A percentile compares a stretch with the other conserved stretches of the same genome.
Conservation (phyloP, 352 stramenopile species). For the Phytopythium montanum region DNA sequence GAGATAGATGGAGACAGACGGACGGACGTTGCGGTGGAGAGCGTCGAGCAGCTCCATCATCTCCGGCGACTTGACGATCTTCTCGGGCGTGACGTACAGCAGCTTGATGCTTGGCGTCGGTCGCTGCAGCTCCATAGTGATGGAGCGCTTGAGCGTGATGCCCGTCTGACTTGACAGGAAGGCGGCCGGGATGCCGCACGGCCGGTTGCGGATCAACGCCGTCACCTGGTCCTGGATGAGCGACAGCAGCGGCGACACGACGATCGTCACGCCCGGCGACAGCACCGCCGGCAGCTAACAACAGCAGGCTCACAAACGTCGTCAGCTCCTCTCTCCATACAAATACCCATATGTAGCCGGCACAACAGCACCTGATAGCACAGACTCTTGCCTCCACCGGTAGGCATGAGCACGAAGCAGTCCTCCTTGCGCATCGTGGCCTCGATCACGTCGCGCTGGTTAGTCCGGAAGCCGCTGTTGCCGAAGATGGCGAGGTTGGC, state of each 20-base stretch:
- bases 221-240: slow-evolving; percentile 94
- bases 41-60: slow-evolving; percentile 67
- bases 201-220: slow-evolving; percentile 60
- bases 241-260: slow-evolving; percentile 92
- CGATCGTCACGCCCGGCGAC: slow-evolving; percentile 84
- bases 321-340: neutral
- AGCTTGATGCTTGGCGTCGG: slow-evolving; percentile 70
- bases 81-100: slow-evolving; percentile 96
- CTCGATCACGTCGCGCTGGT: slow-evolving; percentile 92
- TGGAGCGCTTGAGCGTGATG: slow-evolving; percentile 56
- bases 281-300: slow-evolving; percentile 49
- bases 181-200: slow-evolving; percentile 56
- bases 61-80: slow-evolving; percentile 76
- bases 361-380: slow-evolving; percentile 81
- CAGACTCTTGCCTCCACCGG: slow-evolving; percentile 89
- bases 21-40: slow-evolving; percentile 34
- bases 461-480: slow-evolving; percentile 83
- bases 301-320: neutral
- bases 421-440: slow-evolving; percentile 88
- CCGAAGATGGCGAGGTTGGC: slow-evolving; percentile 69
- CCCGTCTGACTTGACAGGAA: slow-evolving; percentile 77
- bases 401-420: slow-evolving; percentile 95
- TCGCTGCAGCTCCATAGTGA: slow-evolving; percentile 84
- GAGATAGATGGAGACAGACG: neutral
- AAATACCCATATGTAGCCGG: neutral